Evolutionary conservation across 805 yeast species (phyloP).

Genomic region (Candida taoyuanica): DNA sequence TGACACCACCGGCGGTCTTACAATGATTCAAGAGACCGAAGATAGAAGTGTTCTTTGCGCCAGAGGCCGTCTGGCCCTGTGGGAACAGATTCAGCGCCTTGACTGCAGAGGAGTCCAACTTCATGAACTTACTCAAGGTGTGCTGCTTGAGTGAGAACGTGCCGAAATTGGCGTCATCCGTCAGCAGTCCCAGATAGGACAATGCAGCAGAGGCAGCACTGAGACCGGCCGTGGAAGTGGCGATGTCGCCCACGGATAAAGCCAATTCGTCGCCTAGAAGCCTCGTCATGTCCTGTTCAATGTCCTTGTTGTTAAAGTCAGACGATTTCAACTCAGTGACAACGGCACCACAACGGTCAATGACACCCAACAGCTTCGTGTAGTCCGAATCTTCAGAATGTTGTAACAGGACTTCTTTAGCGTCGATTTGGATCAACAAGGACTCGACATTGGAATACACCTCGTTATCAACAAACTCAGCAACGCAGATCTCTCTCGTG

Average conservation of each 20-base stretch:
- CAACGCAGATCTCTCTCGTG: constrained; percentile 57
- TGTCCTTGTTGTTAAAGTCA: constrained; percentile 59
- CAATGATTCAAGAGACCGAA: constrained; percentile 86
- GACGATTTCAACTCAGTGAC: constrained; percentile 54
- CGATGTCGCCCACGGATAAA: constrained; percentile 51
- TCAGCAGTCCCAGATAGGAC: constrained; percentile 59
- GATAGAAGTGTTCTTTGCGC: constrained; percentile 51
- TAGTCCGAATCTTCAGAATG: constrained; percentile 46
- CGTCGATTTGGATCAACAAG: constrained; percentile 80
- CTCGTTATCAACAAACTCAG: constrained; percentile 85
- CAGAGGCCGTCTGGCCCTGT: constrained; percentile 24
- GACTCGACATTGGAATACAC: constrained; percentile 83
- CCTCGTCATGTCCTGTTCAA: constrained; percentile 74
- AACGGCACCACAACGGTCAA: constrained; percentile 76
- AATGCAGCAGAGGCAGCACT: constrained; percentile 66
- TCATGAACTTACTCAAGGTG: constrained; percentile 77
- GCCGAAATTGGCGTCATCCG: constrained; percentile 51
- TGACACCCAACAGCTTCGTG: constrained; percentile 60
- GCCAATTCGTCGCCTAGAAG: constrained; percentile 55
- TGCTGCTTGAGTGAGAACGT: constrained; percentile 57
- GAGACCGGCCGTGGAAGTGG: constrained; percentile 47
- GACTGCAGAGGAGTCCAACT: constrained; percentile 85
- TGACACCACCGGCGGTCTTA: constrained; percentile 83
- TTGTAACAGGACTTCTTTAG: constrained; percentile 75
- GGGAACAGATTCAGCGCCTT: constrained; percentile 87